Conservation (phyloP, 257 asterid genomes). For the Petunia axillaris region DNA sequence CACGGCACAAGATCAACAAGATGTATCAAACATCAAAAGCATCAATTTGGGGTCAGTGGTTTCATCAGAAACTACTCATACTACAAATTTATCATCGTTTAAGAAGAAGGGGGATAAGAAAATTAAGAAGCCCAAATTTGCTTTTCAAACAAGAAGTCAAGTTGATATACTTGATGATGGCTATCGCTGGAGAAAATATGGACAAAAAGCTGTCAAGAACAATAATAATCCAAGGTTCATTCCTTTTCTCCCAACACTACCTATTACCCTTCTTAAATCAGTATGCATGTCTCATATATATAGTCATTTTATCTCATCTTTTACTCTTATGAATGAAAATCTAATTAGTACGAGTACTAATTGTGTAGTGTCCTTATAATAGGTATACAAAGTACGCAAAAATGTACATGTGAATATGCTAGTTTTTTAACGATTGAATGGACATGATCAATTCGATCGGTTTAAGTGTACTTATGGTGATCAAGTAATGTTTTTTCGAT, state of each 20-base stretch:
- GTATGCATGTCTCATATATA: background rate
- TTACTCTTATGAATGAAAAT: background rate
- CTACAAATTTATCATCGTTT: background rate
- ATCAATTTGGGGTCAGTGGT: background rate
- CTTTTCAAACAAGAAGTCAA: slow-evolving; percentile 64
- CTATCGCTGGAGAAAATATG: slow-evolving; percentile 74
- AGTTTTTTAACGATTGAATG: no score
- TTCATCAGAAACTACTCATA: background rate
- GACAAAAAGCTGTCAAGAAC: slow-evolving; percentile 71
- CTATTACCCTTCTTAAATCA: background rate
- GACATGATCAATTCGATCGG: no score
- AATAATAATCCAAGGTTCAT: slow-evolving; percentile 59
- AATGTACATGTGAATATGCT: no score
- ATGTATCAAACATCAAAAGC: background rate
- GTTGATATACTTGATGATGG: slow-evolving; percentile 78
- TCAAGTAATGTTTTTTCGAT: no score
- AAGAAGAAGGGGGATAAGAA: slow-evolving; percentile 38
- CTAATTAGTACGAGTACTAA: no score
- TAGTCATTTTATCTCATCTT: background rate
- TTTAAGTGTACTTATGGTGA: no score
- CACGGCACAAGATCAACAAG: background rate
- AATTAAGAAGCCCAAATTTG: slow-evolving; percentile 46
- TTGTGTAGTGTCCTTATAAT: background rate
- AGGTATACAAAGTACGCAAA: no score
- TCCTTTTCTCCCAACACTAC: background rate